Evolutionary conservation across 1,284 basidiomycete species (phyloP), one percentile per base, ranked within the genome.

Genomic region (Neotropicomus parvogracilis): DNA sequence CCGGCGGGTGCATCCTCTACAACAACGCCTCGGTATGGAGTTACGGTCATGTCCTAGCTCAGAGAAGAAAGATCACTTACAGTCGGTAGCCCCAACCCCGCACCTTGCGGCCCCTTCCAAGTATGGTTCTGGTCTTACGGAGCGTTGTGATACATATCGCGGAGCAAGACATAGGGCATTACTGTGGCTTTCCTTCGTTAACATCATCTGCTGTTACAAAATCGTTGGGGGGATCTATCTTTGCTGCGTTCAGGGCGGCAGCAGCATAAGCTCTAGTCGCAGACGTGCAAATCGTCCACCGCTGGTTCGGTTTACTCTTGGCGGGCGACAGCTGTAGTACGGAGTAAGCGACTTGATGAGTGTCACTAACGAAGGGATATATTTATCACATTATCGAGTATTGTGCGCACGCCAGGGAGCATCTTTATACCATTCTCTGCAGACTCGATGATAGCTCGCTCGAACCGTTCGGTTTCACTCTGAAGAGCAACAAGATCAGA

Each of bases 1-100:
- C 91, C 92, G 7, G 79, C 79, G 1, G 91, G 91, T 1, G 92
- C 89, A 70, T 95, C 92, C 65, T 94, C 91, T 34, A 94, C 77
- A 10, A 94, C 91, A 44, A 94, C 73, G 56, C 83, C 84, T 87
- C 19, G 17, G 42, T 12, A 35, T 53, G 38, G 55, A 37, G 52
- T 53, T 5, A 27, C 44, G 41, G 37, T 31, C 34, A 46, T 39
- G 46, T 40, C 40, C 35, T 31, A 27, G 13, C 14, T 37, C 43
- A 26, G 8, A 48, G n/a, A 21, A 33, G 16, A 21, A 17, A 37
- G 19, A 44, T 24, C 11, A 63, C 75, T 52, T 45, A 80, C 85
- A 90, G 32, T 77, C 77, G 44, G 73, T 66, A 21, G 83, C 79
- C 31, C 78, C 73, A 11, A 83, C 78, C 1, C 79, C 75, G 60